These are phyloP conservation scores for Candida xyloterini DNA, from an alignment of 805 yeast species.

Conservation along the genomic window DNA sequence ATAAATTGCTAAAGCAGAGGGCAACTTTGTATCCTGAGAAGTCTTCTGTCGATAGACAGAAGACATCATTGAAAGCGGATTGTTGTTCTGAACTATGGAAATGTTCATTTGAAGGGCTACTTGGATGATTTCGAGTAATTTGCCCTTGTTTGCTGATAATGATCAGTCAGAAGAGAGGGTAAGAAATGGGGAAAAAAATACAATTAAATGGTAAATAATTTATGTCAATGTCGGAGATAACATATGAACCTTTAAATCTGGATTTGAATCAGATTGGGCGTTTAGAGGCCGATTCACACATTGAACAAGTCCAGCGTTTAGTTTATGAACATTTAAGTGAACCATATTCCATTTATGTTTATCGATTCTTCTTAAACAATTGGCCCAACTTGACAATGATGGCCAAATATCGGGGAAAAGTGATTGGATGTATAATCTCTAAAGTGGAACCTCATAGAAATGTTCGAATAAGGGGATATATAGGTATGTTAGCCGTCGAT, in stretches of 20 bases:
- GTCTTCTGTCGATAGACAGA: slow-evolving; percentile 21
- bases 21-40: slow-evolving; percentile 14
- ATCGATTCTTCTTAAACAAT: slow-evolving; percentile 80
- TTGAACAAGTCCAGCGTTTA: slow-evolving; percentile 50
- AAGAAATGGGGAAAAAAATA: slow-evolving; percentile 5
- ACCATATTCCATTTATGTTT: slow-evolving; percentile 92
- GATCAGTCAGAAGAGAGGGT: slow-evolving; percentile 11
- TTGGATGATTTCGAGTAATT: background rate
- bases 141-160: slow-evolving; percentile 9
- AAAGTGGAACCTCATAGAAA: slow-evolving; percentile 75
- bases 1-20: slow-evolving; percentile 27
- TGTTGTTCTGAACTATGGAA: slow-evolving; percentile 18
- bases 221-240: slow-evolving; percentile 14
- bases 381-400: slow-evolving; percentile 86
- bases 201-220: background rate
- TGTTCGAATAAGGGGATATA: slow-evolving; percentile 79
- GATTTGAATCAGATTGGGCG: slow-evolving; percentile 14
- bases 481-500: slow-evolving; percentile 92
- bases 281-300: slow-evolving; percentile 36
- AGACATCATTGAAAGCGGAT: slow-evolving; percentile 30
- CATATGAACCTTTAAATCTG: slow-evolving; percentile 21
- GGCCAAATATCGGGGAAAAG: slow-evolving; percentile 43
- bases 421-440: slow-evolving; percentile 84
- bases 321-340: slow-evolving; percentile 79
- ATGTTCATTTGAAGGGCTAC: slow-evolving; percentile 14